Evolutionary conservation across 495 filamentous ascomycete genomes (phyloP).

Genomic region (Patellaria atrata): DNA sequence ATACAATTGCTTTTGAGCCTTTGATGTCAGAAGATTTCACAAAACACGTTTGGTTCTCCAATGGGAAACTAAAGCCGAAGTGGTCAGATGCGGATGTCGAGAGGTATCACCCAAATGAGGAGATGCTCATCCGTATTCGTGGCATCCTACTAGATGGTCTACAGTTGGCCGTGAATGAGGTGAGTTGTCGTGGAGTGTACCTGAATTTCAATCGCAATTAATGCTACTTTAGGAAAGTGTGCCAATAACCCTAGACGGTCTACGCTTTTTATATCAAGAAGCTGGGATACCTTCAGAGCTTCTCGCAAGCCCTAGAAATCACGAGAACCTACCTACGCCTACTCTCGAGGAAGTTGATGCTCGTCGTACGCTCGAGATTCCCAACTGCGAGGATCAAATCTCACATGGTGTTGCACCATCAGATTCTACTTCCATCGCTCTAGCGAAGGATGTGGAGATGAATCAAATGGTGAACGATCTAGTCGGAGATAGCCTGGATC

Average conservation of each 20-base stretch:
- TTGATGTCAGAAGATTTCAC: conserved; percentile 39
- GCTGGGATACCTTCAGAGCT: conserved; percentile 16
- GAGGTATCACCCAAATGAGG: conserved; percentile 47
- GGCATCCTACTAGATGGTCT: conserved; percentile 55
- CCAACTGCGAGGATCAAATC: conserved; percentile 16
- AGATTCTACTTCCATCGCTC: conserved; percentile 17
- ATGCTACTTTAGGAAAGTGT: neutral
- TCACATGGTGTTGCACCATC: conserved; percentile 17
- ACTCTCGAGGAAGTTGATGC: neutral
- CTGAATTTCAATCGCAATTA: neutral
- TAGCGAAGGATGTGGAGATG: conserved; percentile 23
- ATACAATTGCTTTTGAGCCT: conserved; percentile 60
- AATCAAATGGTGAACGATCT: conserved; percentile 48
- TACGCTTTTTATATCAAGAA: conserved; percentile 17
- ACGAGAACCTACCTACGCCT: conserved; percentile 10
- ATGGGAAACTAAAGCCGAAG: conserved; percentile 37
- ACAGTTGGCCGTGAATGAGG: conserved; percentile 8
- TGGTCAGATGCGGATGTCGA: conserved; percentile 41
- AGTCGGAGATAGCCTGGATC: conserved; percentile 35
- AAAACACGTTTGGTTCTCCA: conserved; percentile 35
- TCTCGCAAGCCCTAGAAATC: conserved; percentile 16
- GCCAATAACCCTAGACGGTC: no score
- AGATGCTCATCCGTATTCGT: conserved; percentile 56
- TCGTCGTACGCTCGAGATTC: conserved; percentile 3
- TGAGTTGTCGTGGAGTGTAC: conserved; percentile 4